Conservation (phyloP, 768 basidiomycete species). For the Suillus americanus region DNA sequence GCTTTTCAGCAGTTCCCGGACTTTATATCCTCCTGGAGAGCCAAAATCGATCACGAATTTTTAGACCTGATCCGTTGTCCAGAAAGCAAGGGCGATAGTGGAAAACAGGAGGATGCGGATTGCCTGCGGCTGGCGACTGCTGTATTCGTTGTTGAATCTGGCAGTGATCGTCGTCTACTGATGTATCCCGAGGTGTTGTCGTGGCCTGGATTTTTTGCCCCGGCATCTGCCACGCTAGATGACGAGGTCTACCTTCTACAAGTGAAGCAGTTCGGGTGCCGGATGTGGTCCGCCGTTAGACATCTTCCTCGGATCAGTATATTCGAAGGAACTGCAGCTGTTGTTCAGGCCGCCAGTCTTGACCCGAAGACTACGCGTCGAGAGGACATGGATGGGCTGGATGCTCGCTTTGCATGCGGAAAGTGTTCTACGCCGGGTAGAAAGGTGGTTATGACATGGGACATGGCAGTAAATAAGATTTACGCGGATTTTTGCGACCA, state of each 20-base stretch:
- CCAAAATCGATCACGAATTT: constrained; percentile 2
- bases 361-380: constrained; percentile 1
- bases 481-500: no score
- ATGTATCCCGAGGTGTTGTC: constrained; percentile 3
- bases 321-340: neutral
- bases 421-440: neutral
- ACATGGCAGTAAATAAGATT: constrained; percentile 1
- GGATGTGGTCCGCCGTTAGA: neutral
- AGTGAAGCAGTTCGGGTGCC: neutral
- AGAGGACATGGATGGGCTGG: constrained; percentile 3
- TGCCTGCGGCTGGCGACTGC: constrained; percentile 1
- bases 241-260: neutral
- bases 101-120: neutral
- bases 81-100: neutral
- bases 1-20: constrained; percentile 4
- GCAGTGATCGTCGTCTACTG: neutral
- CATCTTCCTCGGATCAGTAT: neutral
- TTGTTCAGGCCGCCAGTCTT: neutral
- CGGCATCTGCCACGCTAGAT: no score
- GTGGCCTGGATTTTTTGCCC: neutral
- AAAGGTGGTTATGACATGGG: constrained; percentile 3
- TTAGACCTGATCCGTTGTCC: neutral
- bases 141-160: neutral
- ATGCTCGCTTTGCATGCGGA: constrained; percentile 6
- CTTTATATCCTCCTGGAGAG: constrained; percentile 4